These are phyloP conservation scores for Chrysoporthe austroafricana DNA, from an alignment of 2,329 filamentous ascomycete species.

Conservation along the genomic window DNA sequence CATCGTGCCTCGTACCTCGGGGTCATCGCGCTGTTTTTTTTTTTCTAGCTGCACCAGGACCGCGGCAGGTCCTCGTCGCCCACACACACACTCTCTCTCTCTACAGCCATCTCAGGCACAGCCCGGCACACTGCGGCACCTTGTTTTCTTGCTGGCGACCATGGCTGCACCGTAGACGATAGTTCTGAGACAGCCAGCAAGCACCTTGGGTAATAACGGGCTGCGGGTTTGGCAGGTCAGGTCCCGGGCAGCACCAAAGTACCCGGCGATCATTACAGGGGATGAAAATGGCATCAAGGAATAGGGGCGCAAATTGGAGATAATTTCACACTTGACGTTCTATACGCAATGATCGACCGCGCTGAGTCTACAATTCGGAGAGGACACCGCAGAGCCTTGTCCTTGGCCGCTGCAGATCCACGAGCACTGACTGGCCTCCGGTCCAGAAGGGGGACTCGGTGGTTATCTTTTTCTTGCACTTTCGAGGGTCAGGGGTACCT, in stretches of 20 bases:
- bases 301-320: slow-evolving; percentile 28
- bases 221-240: neutral
- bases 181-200: neutral
- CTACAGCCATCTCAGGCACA: neutral
- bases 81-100: neutral
- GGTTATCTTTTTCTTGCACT: too few species aligned
- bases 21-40: neutral
- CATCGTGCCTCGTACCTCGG: neutral
- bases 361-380: neutral
- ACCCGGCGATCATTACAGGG: neutral
- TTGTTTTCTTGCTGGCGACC: neutral
- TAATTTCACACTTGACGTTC: slow-evolving; percentile 6
- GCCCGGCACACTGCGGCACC: neutral
- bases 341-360: neutral
- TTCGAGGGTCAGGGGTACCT: slow-evolving; percentile 7
- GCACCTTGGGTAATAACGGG: neutral
- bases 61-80: neutral
- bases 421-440: too few species aligned
- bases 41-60: neutral
- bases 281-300: slow-evolving; percentile 15
- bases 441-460: too few species aligned
- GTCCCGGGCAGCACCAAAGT: too few species aligned
- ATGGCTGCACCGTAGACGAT: neutral
- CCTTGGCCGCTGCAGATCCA: too few species aligned
- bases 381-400: neutral